Evolutionary conservation across 371 early-diverging fungal species (phyloP), one percentile per base, ranked within the genome.

Genomic region (Syncephalastrum racemosum): DNA sequence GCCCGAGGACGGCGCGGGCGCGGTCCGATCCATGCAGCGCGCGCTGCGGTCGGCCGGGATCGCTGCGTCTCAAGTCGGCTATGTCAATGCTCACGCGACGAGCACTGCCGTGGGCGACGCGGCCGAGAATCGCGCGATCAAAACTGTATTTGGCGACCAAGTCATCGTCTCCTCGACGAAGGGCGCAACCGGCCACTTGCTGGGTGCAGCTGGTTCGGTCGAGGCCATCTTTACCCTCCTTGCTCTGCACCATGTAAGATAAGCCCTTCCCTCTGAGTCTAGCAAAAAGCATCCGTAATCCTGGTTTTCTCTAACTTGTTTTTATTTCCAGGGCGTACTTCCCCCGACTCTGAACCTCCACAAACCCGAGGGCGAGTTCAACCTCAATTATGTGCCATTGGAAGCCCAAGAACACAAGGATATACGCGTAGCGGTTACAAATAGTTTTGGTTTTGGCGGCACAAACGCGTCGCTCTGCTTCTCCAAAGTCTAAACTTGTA

Each of bases 401-500:
- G 69, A 63, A 23, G 74, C 89, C 7, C 89, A 90, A 66, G 80
- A 84, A 51, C 56, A 43, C 24, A 70, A 64, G 54, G 56, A 66
- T 27, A 64, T 95, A n/a, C 63, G 73, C 24, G 88, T 85, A 2
- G 94, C 90, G 0, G 60, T 97, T 40, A 89, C 91, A 25, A 97
- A 97, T 70, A 92, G 93, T 40, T 97, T 97, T 81, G 98, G 98
- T 6, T 97, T 97, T 83, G 98, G 98, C 50, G 98, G 97, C 41
- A 96, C 96, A 1, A 97, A 97, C 70, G 92, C 93, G 0, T 84
- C 90, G 0, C 73, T 96, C 16, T 81, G 88, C 57, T 91, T 91
- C 67, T 52, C 79, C n/a, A 85, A 82, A 56, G 65, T 77, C 47
- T 18, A 54, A 54, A 41, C 40, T 41, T 51, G n/a, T 44, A 19